Conservation (phyloP, 179 eudicot genomes). For the Monotropa hypopitys region DNA sequence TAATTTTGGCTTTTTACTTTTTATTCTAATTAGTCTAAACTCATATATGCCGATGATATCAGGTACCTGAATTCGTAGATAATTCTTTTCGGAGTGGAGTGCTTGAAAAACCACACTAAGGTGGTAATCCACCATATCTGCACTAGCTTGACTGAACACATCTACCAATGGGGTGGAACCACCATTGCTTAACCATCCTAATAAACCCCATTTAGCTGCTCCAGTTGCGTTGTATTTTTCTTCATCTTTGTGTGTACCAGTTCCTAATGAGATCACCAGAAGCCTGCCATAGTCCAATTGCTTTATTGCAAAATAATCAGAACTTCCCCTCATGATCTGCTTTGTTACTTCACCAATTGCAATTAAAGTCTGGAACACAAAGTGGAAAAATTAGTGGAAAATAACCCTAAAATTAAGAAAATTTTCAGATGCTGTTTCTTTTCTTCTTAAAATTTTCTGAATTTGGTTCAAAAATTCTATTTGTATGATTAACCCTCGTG, state of each 20-base stretch:
- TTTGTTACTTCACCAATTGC: slow-evolving; percentile 19
- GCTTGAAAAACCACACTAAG: slow-evolving; percentile 21
- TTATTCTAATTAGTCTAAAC: no score
- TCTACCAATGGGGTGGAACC: slow-evolving; percentile 26
- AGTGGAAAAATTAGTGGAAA: neutral
- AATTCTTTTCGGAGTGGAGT: slow-evolving; percentile 23
- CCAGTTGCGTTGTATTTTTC: slow-evolving; percentile 10
- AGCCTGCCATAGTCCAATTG: slow-evolving; percentile 12
- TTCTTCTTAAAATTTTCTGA: no score
- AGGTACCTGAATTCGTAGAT: slow-evolving; percentile 28
- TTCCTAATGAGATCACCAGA: slow-evolving; percentile 24
- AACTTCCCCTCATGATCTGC: slow-evolving; percentile 19
- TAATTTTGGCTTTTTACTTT: neutral
- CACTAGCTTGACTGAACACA: slow-evolving; percentile 28
- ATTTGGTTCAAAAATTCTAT: no score
- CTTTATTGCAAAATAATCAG: slow-evolving; percentile 16
- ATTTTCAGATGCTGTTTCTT: no score
- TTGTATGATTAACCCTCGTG: no score
- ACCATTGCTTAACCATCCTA: neutral
- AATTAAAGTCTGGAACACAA: neutral
- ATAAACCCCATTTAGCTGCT: slow-evolving; percentile 10
- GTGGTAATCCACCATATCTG: slow-evolving; percentile 13
- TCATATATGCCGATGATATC: no score
- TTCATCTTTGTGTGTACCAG: slow-evolving; percentile 20
- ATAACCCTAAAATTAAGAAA: neutral